Percentiles rank a stretch among this genome's conserved stretches.
Evolutionary conservation across 306 rosid genomes (phyloP).

Genomic region (Citrullus amarus): DNA sequence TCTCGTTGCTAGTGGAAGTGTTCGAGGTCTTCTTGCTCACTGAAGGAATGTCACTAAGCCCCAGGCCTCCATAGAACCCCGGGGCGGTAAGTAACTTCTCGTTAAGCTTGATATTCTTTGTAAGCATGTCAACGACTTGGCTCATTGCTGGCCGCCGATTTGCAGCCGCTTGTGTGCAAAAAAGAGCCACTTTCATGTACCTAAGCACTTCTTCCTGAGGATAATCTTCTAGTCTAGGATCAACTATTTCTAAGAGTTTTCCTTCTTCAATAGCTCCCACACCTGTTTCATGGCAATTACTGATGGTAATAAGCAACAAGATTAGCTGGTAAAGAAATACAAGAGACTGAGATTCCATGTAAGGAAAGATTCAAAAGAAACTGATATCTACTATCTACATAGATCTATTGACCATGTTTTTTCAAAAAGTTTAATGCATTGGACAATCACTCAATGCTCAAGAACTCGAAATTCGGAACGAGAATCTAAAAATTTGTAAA

Average conservation of each 20-base stretch:
- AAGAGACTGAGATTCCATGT: neutral
- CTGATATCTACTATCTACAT: neutral
- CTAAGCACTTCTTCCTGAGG: constrained; percentile 53
- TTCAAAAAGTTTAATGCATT: neutral
- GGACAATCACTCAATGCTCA: neutral
- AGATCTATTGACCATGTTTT: neutral
- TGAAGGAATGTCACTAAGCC: constrained; percentile 32
- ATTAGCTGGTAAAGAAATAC: neutral
- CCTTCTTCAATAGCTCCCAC: constrained; percentile 79
- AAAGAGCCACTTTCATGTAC: constrained; percentile 82
- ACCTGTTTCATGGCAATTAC: constrained; percentile 33
- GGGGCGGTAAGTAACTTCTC: constrained; percentile 70
- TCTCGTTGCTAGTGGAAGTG: constrained; percentile 20
- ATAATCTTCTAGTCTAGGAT: constrained; percentile 43
- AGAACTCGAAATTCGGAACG: neutral
- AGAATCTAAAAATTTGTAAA: neutral
- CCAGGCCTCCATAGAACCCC: constrained; percentile 45
- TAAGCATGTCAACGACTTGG: constrained; percentile 74
- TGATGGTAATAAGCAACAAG: neutral
- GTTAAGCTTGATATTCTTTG: constrained; percentile 52
- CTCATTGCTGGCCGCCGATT: constrained; percentile 67
- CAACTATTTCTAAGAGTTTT: constrained; percentile 58
- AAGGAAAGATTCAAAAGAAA: neutral
- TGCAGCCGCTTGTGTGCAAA: constrained; percentile 78
- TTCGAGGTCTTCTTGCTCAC: constrained; percentile 14